Conservation (phyloP, 1,139 yeast species). For the Zhuliangozyma blackwelliae region DNA sequence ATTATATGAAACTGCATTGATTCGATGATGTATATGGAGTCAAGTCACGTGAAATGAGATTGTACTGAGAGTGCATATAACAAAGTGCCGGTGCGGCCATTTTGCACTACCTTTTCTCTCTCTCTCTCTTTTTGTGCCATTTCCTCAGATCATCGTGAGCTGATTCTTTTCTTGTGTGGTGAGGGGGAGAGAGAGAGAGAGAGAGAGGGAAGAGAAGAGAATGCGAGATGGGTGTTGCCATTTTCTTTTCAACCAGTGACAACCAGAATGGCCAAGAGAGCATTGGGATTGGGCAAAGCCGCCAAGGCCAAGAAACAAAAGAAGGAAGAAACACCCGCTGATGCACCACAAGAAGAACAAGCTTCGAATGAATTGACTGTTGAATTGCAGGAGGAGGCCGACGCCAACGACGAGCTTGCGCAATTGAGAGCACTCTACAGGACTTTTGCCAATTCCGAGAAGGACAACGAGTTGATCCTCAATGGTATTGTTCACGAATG, state of each 20-base stretch:
- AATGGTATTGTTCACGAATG: constrained; percentile 92
- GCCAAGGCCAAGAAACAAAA: constrained; percentile 51
- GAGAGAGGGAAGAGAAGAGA: too few relatives aligned
- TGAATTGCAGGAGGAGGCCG: constrained; percentile 65
- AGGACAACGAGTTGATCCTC: constrained; percentile 59
- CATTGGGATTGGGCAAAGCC: constrained; percentile 74
- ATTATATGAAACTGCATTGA: neutral
- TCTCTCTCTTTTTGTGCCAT: too few relatives aligned
- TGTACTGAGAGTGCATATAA: neutral
- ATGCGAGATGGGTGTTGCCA: too few relatives aligned
- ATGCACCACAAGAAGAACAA: constrained; percentile 13
- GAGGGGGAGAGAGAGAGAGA: too few relatives aligned
- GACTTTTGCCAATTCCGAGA: constrained; percentile 51
- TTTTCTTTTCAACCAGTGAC: too few relatives aligned
- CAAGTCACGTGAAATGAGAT: constrained; percentile 1
- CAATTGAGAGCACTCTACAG: constrained; percentile 72
- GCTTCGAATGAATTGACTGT: constrained; percentile 51
- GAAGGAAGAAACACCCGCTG: constrained; percentile 13
- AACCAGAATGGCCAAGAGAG: constrained; percentile 77
- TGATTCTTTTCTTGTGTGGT: too few relatives aligned
- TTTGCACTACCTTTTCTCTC: too few relatives aligned
- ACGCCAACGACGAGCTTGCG: constrained; percentile 72
- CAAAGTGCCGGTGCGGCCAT: too few relatives aligned
- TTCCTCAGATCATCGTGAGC: too few relatives aligned
- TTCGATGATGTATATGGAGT: neutral